phyloP scores from a whole-genome alignment of 208 protist genomes.

The Leishmania tropica region DNA sequence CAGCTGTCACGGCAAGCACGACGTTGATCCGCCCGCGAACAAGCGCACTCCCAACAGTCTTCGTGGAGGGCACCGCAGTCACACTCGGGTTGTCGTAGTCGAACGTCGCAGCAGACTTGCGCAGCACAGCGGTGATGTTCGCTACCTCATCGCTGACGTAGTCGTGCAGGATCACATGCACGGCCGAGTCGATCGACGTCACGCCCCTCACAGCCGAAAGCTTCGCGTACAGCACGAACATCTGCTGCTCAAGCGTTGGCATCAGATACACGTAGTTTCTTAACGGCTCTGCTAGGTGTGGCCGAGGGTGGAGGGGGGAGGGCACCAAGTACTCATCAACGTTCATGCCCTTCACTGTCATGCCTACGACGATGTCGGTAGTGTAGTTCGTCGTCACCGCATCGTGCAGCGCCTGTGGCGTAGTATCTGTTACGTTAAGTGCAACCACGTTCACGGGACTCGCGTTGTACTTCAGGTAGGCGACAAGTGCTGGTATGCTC shows the following conservation, averaged over 20 bases:
- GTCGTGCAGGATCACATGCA: slow-evolving; percentile 12
- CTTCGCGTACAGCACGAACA: slow-evolving; percentile 38
- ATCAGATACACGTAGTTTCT: slow-evolving; percentile 13
- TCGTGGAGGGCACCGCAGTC: background rate
- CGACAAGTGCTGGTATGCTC: too few species aligned
- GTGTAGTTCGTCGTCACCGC: too few species aligned
- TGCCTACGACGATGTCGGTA: too few species aligned
- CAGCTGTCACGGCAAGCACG: too few species aligned
- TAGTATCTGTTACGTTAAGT: too few species aligned
- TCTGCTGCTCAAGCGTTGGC: slow-evolving; percentile 58
- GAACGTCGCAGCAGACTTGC: slow-evolving; percentile 15
- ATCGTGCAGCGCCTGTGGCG: too few species aligned
- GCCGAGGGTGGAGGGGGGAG: background rate
- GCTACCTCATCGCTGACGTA: background rate
- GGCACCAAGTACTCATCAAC: background rate
- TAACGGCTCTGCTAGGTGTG: background rate
- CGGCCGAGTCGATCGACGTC: background rate
- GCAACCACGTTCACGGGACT: too few species aligned
- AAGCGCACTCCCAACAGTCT: background rate
- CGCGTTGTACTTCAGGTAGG: too few species aligned
- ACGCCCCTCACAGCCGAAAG: background rate
- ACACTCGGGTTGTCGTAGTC: background rate
- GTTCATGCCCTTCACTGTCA: too few species aligned
- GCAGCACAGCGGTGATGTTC: slow-evolving; percentile 2
- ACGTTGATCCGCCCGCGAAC: too few species aligned